Evolutionary conservation across 2,329 filamentous ascomycete genomes (phyloP).

Genomic region (Xylogone sp.): DNA sequence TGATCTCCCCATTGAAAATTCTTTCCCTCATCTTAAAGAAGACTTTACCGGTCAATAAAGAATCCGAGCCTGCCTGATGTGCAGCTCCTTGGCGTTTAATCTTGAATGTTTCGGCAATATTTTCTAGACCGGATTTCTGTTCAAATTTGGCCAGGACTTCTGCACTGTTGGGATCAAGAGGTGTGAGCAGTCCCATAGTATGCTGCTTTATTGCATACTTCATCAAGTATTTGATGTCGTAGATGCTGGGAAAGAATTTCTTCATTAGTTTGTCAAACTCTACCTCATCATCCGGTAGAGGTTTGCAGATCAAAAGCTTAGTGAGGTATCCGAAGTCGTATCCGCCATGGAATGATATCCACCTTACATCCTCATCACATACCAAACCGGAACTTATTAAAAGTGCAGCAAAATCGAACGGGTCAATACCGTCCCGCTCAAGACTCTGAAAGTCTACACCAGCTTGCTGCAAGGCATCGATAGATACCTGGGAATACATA

Average conservation of each 20-base stretch:
- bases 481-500: constrained; percentile 97
- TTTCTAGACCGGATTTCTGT: constrained; percentile 86
- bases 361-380: constrained; percentile 81
- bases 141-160: constrained; percentile 83
- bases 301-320: constrained; percentile 82
- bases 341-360: constrained; percentile 96
- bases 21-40: constrained; percentile 91
- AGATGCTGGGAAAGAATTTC: constrained; percentile 88
- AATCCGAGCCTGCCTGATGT: constrained; percentile 92
- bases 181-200: constrained; percentile 58
- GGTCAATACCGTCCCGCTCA: constrained; percentile 86
- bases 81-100: constrained; percentile 83
- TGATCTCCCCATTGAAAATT: constrained; percentile 80
- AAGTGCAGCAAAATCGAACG: constrained; percentile 80
- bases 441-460: constrained; percentile 89
- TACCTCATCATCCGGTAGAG: constrained; percentile 82
- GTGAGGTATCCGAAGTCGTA: constrained; percentile 98
- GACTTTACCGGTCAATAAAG: constrained; percentile 85
- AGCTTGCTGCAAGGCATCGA: constrained; percentile 82
- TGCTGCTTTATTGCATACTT: constrained; percentile 77
- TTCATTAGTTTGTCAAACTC: constrained; percentile 87
- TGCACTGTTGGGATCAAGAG: constrained; percentile 58
- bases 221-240: constrained; percentile 97
- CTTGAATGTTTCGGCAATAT: constrained; percentile 88
- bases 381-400: constrained; percentile 91